A percentile compares a stretch with the other conserved stretches of the same genome.
These are phyloP conservation scores for Exserohilum turcica DNA, from an alignment of 2,329 filamentous ascomycete species.

Conservation along the genomic window DNA sequence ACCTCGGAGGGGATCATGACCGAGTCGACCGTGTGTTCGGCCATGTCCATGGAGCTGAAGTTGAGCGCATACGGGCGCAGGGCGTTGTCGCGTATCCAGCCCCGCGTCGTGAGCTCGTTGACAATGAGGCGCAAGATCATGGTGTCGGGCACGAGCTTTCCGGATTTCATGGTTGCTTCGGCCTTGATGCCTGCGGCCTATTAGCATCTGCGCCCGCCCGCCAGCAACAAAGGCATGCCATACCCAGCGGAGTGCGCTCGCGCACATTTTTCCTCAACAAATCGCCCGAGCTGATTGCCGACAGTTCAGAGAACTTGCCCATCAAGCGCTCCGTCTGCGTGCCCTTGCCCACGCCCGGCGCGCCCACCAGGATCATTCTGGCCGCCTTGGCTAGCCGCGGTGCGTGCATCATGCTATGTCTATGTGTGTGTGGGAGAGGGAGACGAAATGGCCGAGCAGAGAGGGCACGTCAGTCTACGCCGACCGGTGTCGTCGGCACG, in stretches of 20 bases:
- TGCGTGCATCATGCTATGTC: slow-evolving; percentile 26
- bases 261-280: slow-evolving; percentile 91
- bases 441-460: background rate
- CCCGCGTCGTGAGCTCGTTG: slow-evolving; percentile 81
- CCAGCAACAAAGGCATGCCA: slow-evolving; percentile 19
- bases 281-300: slow-evolving; percentile 92
- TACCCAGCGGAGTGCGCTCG: slow-evolving; percentile 82
- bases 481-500: slow-evolving; percentile 8
- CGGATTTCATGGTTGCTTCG: slow-evolving; percentile 83
- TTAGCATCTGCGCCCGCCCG: slow-evolving; percentile 24
- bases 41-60: slow-evolving; percentile 41
- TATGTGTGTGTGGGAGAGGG: background rate
- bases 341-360: slow-evolving; percentile 95
- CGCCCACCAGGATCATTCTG: slow-evolving; percentile 91
- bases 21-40: slow-evolving; percentile 47
- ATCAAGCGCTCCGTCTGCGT: slow-evolving; percentile 92
- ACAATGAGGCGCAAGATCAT: slow-evolving; percentile 92
- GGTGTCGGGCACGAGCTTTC: slow-evolving; percentile 86
- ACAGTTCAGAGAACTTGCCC: slow-evolving; percentile 82
- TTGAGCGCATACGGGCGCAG: slow-evolving; percentile 55
- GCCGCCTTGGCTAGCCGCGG: slow-evolving; percentile 66
- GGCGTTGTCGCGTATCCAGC: slow-evolving; percentile 70
- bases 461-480: slow-evolving; percentile 8
- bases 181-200: slow-evolving; percentile 76
- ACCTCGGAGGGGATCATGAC: slow-evolving; percentile 50